Conservation (phyloP, 2,329 filamentous ascomycete species). For the Aspergillus pseudoviridinutans region DNA sequence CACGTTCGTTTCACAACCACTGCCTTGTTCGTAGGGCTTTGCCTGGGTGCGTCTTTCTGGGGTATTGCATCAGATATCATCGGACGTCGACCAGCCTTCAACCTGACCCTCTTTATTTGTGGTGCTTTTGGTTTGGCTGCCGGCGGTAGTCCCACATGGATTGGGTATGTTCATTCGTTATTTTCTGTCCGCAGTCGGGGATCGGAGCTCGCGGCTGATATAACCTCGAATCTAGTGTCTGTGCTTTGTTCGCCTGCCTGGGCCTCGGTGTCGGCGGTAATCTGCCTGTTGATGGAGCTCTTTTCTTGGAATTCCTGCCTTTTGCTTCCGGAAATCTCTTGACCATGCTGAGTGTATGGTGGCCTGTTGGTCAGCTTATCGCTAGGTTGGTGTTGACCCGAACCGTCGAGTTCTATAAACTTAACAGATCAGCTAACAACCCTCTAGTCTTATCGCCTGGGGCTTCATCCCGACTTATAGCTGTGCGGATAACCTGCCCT, state of each 20-base stretch:
- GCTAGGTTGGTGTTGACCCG: slow-evolving; percentile 39
- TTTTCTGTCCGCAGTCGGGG: slow-evolving; percentile 14
- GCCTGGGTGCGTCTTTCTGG: slow-evolving; percentile 75
- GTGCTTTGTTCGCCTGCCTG: slow-evolving; percentile 57
- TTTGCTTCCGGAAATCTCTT: slow-evolving; percentile 68
- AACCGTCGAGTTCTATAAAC: background rate
- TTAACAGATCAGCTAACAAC: slow-evolving; percentile 1
- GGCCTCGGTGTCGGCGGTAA: slow-evolving; percentile 72
- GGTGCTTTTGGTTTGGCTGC: slow-evolving; percentile 69
- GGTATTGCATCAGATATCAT: slow-evolving; percentile 73
- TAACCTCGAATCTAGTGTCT: slow-evolving; percentile 42
- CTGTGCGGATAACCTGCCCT: slow-evolving; percentile 32
- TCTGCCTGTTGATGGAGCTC: slow-evolving; percentile 71
- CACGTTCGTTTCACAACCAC: slow-evolving; percentile 77
- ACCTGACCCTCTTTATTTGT: slow-evolving; percentile 70
- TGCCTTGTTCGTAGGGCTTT: slow-evolving; percentile 70
- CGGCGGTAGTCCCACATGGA: slow-evolving; percentile 66
- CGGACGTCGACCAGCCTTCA: slow-evolving; percentile 77
- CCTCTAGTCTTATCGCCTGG: slow-evolving; percentile 58
- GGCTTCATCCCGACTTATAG: slow-evolving; percentile 68
- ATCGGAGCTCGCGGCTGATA: background rate
- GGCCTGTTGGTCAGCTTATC: slow-evolving; percentile 76
- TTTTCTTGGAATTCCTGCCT: slow-evolving; percentile 81
- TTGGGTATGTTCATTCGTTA: slow-evolving; percentile 35
- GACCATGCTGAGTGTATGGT: slow-evolving; percentile 80